Conservation (phyloP, 2,329 filamentous ascomycete species). For the Hawksworthiomyces lignivorus region DNA sequence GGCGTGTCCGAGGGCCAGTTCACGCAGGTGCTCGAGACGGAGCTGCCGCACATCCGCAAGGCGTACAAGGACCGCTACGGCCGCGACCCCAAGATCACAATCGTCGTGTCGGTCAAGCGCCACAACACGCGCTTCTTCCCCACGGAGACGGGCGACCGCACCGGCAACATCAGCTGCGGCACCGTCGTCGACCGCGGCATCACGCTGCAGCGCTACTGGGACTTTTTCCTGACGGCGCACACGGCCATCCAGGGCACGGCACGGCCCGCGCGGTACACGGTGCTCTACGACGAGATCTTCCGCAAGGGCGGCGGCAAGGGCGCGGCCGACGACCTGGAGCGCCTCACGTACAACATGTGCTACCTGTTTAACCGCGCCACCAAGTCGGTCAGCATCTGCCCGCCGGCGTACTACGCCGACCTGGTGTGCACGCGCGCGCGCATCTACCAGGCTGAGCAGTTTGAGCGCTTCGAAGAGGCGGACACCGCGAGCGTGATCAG, state of each 20-base stretch:
- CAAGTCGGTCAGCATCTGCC: constrained; percentile 81
- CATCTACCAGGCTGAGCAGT: constrained; percentile 58
- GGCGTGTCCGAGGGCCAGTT: constrained; percentile 88
- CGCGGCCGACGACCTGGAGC: constrained; percentile 62
- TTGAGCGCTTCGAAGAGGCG: constrained; percentile 32
- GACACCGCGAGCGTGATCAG: not conserved
- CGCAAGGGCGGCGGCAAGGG: constrained; percentile 21
- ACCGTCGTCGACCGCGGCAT: constrained; percentile 82
- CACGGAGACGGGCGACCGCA: constrained; percentile 41
- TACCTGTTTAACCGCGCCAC: constrained; percentile 80
- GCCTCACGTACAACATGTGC: constrained; percentile 69
- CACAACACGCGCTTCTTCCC: constrained; percentile 87
- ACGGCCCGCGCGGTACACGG: constrained; percentile 77
- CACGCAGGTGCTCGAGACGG: constrained; percentile 54
- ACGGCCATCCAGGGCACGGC: constrained; percentile 57
- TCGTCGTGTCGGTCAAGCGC: constrained; percentile 79
- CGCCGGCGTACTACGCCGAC: constrained; percentile 87
- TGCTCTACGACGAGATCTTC: constrained; percentile 64
- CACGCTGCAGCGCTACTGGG: constrained; percentile 66
- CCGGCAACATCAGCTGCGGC: constrained; percentile 63
- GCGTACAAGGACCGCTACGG: constrained; percentile 53
- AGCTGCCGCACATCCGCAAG: constrained; percentile 57
- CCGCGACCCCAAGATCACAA: constrained; percentile 50
- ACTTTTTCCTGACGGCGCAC: constrained; percentile 82
- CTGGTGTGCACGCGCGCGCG: constrained; percentile 72